These are phyloP conservation scores for Acanthamoeba royreba DNA, from an alignment of 208 protist genomes.

Conservation along the genomic window DNA sequence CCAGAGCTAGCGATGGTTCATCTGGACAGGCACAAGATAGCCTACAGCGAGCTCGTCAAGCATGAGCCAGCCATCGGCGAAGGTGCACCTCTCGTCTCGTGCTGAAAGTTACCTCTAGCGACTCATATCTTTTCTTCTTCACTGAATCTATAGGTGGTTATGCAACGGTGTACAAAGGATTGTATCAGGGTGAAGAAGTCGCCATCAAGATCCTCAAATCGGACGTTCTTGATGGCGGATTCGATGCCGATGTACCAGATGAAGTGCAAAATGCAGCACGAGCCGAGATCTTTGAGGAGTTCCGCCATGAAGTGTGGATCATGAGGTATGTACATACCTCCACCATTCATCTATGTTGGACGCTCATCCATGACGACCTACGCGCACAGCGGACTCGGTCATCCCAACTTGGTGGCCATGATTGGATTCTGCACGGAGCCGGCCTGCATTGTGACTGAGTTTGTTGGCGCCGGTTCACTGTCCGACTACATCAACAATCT, in stretches of 20 bases:
- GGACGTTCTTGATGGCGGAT: too few species aligned
- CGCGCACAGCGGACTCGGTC: background rate
- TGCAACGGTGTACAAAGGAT: slow-evolving; percentile 6
- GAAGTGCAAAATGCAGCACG: background rate
- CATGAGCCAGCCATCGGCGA: background rate
- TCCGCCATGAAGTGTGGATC: slow-evolving; percentile 47
- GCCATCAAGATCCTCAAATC: slow-evolving; percentile 44
- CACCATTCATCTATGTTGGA: too few species aligned
- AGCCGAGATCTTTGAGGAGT: background rate
- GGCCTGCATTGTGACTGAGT: slow-evolving; percentile 33
- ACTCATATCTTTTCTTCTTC: too few species aligned
- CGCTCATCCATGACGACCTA: too few species aligned
- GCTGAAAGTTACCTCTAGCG: too few species aligned
- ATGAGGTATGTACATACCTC: background rate
- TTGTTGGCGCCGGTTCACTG: background rate
- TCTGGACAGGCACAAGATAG: slow-evolving; percentile 16
- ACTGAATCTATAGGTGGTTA: slow-evolving; percentile 1
- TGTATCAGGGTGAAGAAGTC: background rate
- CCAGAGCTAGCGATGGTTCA: slow-evolving; percentile 22
- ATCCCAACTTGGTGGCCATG: slow-evolving; percentile 15
- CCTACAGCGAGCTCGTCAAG: background rate
- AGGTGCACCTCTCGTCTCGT: too few species aligned
- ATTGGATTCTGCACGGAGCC: slow-evolving; percentile 10
- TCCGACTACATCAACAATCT: background rate
- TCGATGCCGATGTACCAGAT: background rate